A percentile compares a stretch with the other conserved stretches of the same genome.
These are phyloP conservation scores for Wickerhamiella shivajii DNA, from an alignment of 805 yeast genomes.

Conservation along the genomic window DNA sequence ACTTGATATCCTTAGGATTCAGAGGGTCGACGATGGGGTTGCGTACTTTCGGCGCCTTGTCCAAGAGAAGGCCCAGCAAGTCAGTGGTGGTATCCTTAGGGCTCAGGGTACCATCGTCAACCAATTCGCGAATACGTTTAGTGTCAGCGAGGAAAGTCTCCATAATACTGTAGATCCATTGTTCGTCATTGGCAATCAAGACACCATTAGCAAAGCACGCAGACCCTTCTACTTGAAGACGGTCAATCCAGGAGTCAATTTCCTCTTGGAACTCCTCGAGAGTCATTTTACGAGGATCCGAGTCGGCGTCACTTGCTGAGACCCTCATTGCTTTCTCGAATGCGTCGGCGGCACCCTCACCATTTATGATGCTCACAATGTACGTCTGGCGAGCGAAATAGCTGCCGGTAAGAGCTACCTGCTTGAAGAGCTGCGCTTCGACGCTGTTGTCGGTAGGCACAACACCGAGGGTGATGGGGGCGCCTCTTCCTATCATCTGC, in stretches of 20 bases:
- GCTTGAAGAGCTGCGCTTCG: conserved; percentile 15
- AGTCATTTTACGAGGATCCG: conserved; percentile 2
- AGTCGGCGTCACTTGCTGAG: background rate
- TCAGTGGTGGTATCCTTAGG: conserved; percentile 13
- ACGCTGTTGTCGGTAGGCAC: conserved; percentile 38
- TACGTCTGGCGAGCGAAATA: conserved; percentile 16
- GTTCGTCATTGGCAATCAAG: conserved; percentile 6
- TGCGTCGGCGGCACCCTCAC: conserved; percentile 11
- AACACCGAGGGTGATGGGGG: conserved; percentile 72
- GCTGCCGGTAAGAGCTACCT: conserved; percentile 11
- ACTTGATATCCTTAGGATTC: conserved; percentile 22
- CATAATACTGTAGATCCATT: conserved; percentile 20
- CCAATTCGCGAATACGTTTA: conserved; percentile 18
- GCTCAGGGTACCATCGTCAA: conserved; percentile 18
- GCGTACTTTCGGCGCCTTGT: conserved; percentile 29
- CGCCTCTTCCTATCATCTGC: conserved; percentile 29
- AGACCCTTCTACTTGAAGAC: conserved; percentile 31
- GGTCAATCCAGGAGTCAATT: conserved; percentile 21
- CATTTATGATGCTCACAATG: conserved; percentile 10
- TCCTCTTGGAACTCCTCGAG: conserved; percentile 7
- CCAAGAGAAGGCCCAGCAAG: conserved; percentile 29
- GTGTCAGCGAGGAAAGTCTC: conserved; percentile 36
- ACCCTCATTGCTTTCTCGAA: conserved; percentile 12
- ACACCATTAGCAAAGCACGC: conserved; percentile 55
- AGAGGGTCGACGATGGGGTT: conserved; percentile 40